A percentile compares a stretch with the other conserved stretches of the same genome.
Conservation (phyloP, 2,329 filamentous ascomycete genomes). For the Cladosporium sp. region DNA sequence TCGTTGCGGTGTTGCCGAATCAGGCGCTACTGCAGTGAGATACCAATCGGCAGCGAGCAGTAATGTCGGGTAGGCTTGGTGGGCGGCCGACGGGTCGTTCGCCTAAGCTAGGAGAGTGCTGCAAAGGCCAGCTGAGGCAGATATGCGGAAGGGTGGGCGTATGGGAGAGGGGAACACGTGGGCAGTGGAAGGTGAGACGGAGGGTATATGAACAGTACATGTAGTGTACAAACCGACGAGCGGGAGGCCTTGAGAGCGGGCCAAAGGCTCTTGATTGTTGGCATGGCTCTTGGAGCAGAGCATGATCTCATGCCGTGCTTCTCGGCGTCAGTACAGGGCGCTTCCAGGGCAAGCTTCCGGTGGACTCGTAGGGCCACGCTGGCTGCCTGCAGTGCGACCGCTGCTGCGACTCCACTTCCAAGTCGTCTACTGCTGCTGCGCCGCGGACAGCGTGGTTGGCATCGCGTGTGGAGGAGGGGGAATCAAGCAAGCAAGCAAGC, state of each 20-base stretch:
- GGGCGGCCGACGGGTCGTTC: constrained; percentile 10
- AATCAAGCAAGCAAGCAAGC: not conserved
- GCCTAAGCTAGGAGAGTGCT: constrained; percentile 4
- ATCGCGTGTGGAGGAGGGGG: not conserved
- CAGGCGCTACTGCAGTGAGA: constrained; percentile 8
- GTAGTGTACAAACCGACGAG: not conserved
- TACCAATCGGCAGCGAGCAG: constrained; percentile 9
- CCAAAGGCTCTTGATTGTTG: not conserved
- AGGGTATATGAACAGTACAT: not conserved
- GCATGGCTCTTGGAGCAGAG: not conserved
- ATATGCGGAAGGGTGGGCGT: not conserved
- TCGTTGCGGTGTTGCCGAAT: not conserved
- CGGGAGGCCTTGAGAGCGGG: not conserved
- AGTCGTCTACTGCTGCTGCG: not conserved
- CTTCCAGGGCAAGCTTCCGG: not conserved
- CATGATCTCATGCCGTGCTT: constrained; percentile 12
- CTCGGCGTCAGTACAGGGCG: constrained; percentile 1
- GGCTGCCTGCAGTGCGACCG: not conserved
- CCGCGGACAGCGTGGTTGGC: not conserved
- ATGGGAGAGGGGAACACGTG: not conserved
- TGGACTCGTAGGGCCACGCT: not conserved
- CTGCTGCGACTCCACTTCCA: constrained; percentile 9
- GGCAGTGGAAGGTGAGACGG: not conserved
- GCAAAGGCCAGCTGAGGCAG: not conserved
- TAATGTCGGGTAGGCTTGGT: not conserved